Evolutionary conservation across 1,284 basidiomycete genomes (phyloP).

Genomic region (Jaminaea rosea): DNA sequence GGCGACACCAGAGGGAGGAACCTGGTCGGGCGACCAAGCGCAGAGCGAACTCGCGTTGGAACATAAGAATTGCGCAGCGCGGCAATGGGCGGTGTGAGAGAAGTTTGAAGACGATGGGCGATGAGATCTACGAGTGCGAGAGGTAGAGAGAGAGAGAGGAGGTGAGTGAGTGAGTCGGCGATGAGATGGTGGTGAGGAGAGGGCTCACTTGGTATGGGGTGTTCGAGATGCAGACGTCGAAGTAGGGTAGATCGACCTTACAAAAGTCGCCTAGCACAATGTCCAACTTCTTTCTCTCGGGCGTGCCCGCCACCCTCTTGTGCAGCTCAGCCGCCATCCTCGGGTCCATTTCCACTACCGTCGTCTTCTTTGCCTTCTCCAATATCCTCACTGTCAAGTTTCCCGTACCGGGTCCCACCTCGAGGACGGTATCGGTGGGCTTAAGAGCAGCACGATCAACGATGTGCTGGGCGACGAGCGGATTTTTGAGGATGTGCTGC

Average conservation of each 20-base stretch:
- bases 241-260: conserved; percentile 91
- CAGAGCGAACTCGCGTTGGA: conserved; percentile 94
- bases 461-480: conserved; percentile 66
- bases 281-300: conserved; percentile 81
- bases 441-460: conserved; percentile 72
- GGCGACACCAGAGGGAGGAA: conserved; percentile 78
- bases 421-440: conserved; percentile 89
- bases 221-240: conserved; percentile 98
- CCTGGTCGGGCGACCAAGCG: conserved; percentile 80
- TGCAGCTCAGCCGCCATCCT: conserved; percentile 96
- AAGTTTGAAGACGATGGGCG: conserved; percentile 90
- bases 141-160: not conserved
- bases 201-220: conserved; percentile 82
- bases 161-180: too few relatives aligned
- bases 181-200: too few relatives aligned
- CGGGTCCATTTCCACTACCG: conserved; percentile 96
- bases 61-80: conserved; percentile 94
- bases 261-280: conserved; percentile 94
- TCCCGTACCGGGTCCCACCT: conserved; percentile 97
- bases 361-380: conserved; percentile 83
- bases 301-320: conserved; percentile 97
- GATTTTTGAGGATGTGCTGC: conserved; percentile 95
- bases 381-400: conserved; percentile 91
- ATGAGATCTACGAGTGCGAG: conserved; percentile 66
- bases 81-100: conserved; percentile 91